A percentile compares a stretch with the other conserved stretches of the same genome.
phyloP scores from a whole-genome alignment of 805 yeast genomes.

The Pichia rugopelliculosa region DNA sequence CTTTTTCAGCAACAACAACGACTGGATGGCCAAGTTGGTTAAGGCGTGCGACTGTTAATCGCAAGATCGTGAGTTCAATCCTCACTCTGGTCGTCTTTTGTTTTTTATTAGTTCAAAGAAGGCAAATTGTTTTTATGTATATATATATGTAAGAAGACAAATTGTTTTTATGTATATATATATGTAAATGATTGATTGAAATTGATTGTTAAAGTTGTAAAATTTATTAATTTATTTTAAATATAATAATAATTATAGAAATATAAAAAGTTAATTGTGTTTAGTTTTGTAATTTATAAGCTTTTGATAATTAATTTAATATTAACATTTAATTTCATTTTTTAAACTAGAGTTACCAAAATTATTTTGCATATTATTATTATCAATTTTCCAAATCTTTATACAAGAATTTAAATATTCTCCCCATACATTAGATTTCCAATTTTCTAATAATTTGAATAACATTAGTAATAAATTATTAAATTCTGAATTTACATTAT shows the following conservation, averaged over 20 bases:
- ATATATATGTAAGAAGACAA: no score
- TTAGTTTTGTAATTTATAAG: no score
- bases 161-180: no score
- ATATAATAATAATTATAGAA: no score
- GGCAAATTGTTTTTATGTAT: no score
- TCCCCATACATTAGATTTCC: conserved; percentile 22
- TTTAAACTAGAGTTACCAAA: background rate
- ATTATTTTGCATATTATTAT: background rate
- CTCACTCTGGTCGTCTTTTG: conserved; percentile 58
- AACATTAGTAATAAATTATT: conserved; percentile 12
- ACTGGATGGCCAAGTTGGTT: conserved; percentile 54
- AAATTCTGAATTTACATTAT: conserved; percentile 28
- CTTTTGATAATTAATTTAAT: no score
- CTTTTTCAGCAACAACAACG: no score
- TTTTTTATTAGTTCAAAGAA: no score
- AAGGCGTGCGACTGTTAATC: conserved; percentile 61
- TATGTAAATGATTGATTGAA: no score
- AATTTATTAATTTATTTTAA: no score
- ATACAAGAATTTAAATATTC: conserved; percentile 20
- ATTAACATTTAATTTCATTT: background rate
- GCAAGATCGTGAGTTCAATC: conserved; percentile 59
- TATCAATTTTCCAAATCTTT: conserved; percentile 18
- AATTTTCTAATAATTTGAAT: conserved; percentile 16
- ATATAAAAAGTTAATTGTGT: no score
- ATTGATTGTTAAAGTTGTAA: no score